Base-by-base conservation (phyloP, 345 rosid genomes). In the Ceriops tagal region DNA sequence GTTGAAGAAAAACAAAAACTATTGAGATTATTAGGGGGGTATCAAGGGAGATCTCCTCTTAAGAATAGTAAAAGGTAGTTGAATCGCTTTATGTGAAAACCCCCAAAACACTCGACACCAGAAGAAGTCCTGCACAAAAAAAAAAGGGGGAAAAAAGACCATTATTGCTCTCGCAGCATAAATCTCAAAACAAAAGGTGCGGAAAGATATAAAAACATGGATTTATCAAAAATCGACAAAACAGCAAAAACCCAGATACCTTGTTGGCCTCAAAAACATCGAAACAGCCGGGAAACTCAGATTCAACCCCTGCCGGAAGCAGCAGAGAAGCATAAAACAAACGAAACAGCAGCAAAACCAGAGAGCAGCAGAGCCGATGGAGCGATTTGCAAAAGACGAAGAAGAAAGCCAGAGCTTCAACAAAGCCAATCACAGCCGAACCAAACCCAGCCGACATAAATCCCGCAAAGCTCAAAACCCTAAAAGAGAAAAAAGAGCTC, bases 381-480 rank as follows among this genome's bases (percentile, higher is more conserved):
- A 27, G 66, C 58, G 71, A 39, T 53, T 35, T 19, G 70, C 5
- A n/a, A 58, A 1, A 1, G 76, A 69, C 19, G 68, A 69, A 47
- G 73, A 58, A 28, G 64, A 72, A 70, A 64, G 59, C 73, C 89
- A 82, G 87, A 88, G 85, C 87, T 79, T 70, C 78, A 77, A 82
- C 82, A 66, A 85, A 86, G 87, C 84, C 84, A 90, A 85, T 83
- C 82, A 81, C 79, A 85, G 78, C 80, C 93, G 85, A 80, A 74
- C 73, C 86, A 85, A 78, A 82, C 71, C 74, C 86, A 85, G 88
- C 92, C 92, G 95, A 86, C 99, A 96, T 90, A 92, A 82, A 95
- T 85, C 84, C 81, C 64, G 13, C 49, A 43, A 13, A 13, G 27
- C 60, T 55, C 77, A 51, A 51, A 71, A 56, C 71, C 35, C 72